phyloP scores from a whole-genome alignment of 441 rosid species.

The Sinapis alba region DNA sequence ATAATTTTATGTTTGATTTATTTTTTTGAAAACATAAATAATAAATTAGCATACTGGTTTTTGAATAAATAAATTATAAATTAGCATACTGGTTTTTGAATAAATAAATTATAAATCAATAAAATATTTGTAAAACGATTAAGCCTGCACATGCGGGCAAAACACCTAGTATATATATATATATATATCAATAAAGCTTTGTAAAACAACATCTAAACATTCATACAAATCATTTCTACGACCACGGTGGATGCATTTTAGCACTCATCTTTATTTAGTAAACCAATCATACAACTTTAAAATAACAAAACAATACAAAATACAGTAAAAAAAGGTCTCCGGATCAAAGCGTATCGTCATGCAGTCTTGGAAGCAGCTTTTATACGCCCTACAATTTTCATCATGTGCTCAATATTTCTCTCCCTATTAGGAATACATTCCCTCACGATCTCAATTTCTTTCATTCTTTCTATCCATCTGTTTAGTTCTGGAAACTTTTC shows the following conservation, averaged over 20 bases:
- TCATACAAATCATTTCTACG: neutral
- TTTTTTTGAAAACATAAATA: too few relatives aligned
- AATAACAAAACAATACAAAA: neutral
- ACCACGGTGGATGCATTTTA: neutral
- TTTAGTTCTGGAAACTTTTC: slow-evolving; percentile 24
- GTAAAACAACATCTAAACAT: neutral
- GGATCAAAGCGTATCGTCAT: neutral
- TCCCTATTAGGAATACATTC: slow-evolving; percentile 23
- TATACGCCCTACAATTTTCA: neutral
- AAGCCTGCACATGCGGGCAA: too few relatives aligned
- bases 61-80: too few relatives aligned
- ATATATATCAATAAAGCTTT: neutral
- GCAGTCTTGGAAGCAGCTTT: neutral
- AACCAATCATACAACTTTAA: neutral
- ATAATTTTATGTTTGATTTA: too few relatives aligned
- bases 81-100: too few relatives aligned
- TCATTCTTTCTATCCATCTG: neutral
- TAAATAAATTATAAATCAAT: too few relatives aligned
- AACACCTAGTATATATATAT: too few relatives aligned
- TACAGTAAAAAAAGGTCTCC: neutral
- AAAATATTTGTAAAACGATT: too few relatives aligned
- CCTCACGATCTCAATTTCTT: neutral
- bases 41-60: too few relatives aligned
- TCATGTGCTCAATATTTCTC: slow-evolving; percentile 18
- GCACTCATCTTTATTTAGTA: neutral